phyloP scores from a whole-genome alignment of 2,329 filamentous ascomycete genomes.

The Xylariaceae sp. region DNA sequence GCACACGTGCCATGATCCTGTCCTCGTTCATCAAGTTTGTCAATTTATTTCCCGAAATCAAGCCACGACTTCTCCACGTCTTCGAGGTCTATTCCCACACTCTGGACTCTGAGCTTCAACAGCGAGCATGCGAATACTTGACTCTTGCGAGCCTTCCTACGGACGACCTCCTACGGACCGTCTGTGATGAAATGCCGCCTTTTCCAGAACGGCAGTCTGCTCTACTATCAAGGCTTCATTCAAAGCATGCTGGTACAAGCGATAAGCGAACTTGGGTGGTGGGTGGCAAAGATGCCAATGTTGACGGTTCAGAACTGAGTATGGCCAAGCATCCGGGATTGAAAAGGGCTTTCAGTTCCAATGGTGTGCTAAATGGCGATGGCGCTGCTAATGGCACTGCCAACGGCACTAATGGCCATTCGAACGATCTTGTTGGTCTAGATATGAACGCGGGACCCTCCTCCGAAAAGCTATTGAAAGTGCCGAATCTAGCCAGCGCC shows the following conservation, averaged over 20 bases:
- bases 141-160: conserved; percentile 77
- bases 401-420: conserved; percentile 47
- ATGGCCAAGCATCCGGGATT: conserved; percentile 76
- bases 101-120: conserved; percentile 89
- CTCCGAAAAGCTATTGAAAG: conserved; percentile 54
- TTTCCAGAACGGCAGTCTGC: conserved; percentile 94
- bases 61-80: conserved; percentile 83
- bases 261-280: conserved; percentile 97
- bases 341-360: conserved; percentile 75
- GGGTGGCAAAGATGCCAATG: conserved; percentile 91
- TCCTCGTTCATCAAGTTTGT: conserved; percentile 97
- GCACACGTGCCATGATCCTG: conserved; percentile 86
- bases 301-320: conserved; percentile 70
- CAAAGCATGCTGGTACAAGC: conserved; percentile 87
- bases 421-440: conserved; percentile 71
- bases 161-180: conserved; percentile 84
- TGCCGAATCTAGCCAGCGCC: conserved; percentile 83
- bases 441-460: conserved; percentile 63
- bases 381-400: conserved; percentile 37
- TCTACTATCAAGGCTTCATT: conserved; percentile 82
- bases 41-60: conserved; percentile 97
- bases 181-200: conserved; percentile 98
- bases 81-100: conserved; percentile 93
- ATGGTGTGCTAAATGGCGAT: conserved; percentile 46
- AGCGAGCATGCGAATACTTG: conserved; percentile 92